Percentiles rank a stretch among this genome's conserved stretches.
Conservation (phyloP, 495 filamentous ascomycete genomes). For the Chaetomium tenue region DNA sequence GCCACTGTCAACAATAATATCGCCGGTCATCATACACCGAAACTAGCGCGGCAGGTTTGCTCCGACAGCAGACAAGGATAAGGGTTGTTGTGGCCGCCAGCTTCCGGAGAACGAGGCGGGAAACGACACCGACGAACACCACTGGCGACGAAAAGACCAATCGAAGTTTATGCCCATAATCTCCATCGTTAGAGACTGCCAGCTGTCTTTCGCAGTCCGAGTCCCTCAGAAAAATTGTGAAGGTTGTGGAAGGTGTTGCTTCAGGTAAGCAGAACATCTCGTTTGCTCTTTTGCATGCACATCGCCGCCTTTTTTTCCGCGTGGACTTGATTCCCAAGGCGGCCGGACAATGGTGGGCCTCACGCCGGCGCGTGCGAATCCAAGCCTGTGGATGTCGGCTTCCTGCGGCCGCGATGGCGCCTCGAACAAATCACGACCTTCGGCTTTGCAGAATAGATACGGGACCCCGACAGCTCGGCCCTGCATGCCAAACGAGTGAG, state of each 20-base stretch:
- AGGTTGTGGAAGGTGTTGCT: not conserved
- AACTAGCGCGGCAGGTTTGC: slow-evolving; percentile 27
- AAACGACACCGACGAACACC: not conserved
- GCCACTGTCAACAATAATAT: slow-evolving; percentile 27
- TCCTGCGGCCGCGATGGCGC: slow-evolving; percentile 18
- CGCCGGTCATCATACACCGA: slow-evolving; percentile 30
- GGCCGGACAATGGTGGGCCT: not conserved
- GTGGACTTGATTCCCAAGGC: not conserved
- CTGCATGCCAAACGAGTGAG: not conserved
- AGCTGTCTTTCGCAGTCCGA: not conserved
- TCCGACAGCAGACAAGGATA: slow-evolving; percentile 21
- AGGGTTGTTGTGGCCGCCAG: slow-evolving; percentile 8
- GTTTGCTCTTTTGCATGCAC: slow-evolving; percentile 11
- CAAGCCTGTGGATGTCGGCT: not conserved
- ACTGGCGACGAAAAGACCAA: slow-evolving; percentile 2
- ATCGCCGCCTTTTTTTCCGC: not conserved
- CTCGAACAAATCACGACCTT: slow-evolving; percentile 28
- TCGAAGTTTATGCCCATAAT: not conserved
- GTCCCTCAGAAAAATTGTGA: not conserved
- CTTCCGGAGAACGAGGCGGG: not conserved
- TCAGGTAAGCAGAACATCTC: slow-evolving; percentile 17
- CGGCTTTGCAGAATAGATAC: slow-evolving; percentile 23
- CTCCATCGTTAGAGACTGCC: not conserved
- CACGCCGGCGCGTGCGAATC: not conserved
- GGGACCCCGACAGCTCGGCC: slow-evolving; percentile 25